Evolutionary conservation across 2,329 filamentous ascomycete species (phyloP).

Genomic region (Teratosphaeria epicoccoides): DNA sequence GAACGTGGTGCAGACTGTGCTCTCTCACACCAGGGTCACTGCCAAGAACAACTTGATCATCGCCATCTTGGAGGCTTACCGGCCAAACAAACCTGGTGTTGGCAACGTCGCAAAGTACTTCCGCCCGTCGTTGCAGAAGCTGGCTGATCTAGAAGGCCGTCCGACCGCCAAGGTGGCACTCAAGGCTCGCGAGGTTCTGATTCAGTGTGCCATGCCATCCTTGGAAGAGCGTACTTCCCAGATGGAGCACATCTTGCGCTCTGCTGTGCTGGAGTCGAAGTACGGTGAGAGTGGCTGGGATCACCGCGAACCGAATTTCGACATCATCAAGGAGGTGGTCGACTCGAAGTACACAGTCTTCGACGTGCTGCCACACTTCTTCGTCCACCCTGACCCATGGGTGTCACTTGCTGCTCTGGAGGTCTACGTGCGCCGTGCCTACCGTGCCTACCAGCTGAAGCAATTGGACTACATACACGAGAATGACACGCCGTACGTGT

Average conservation of each 20-base stretch:
- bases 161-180: constrained; percentile 89
- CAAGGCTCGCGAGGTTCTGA: constrained; percentile 93
- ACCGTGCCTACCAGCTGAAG: constrained; percentile 90
- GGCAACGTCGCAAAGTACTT: constrained; percentile 85
- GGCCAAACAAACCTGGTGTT: constrained; percentile 82
- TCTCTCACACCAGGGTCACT: constrained; percentile 85
- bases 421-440: constrained; percentile 91
- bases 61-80: constrained; percentile 86
- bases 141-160: constrained; percentile 82
- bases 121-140: constrained; percentile 66
- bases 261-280: constrained; percentile 88
- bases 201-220: constrained; percentile 91
- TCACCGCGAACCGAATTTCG: constrained; percentile 81
- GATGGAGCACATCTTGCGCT: constrained; percentile 97
- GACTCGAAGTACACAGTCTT: constrained; percentile 99
- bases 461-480: constrained; percentile 77
- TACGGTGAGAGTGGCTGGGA: constrained; percentile 97
- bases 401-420: constrained; percentile 88
- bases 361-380: constrained; percentile 90
- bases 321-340: constrained; percentile 92
- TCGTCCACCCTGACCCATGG: constrained; percentile 87
- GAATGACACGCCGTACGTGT: constrained; percentile 61
- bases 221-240: constrained; percentile 88
- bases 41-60: constrained; percentile 91
- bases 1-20: constrained; percentile 75